Evolutionary conservation across 768 basidiomycete species (phyloP).

Genomic region (Butyriboletus loyo): DNA sequence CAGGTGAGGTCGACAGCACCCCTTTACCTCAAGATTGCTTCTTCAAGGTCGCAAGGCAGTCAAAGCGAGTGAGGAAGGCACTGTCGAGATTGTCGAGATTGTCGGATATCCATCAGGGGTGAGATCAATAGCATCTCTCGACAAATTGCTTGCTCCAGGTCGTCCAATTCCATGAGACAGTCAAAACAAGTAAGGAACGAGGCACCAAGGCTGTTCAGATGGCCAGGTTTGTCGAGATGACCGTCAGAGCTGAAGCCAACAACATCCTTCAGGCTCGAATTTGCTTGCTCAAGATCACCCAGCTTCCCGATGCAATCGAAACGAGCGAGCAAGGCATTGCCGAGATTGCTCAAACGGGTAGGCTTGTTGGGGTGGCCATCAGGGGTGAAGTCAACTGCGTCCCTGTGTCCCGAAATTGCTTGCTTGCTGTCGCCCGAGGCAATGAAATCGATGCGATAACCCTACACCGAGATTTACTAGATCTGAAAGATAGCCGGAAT

Average conservation of each 20-base stretch:
- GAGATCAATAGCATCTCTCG: not conserved
- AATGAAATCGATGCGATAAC: not conserved
- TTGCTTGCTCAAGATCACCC: not conserved
- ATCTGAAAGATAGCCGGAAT: not conserved
- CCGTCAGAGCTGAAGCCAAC: not conserved
- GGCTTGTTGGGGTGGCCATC: not conserved
- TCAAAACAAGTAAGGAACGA: not conserved
- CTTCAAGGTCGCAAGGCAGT: not conserved
- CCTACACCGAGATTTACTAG: not conserved
- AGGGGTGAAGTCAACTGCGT: not conserved
- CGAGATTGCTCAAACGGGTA: not conserved
- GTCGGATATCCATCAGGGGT: not conserved
- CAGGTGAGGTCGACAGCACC: not conserved
- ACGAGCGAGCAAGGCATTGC: not conserved
- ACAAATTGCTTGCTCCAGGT: conserved; percentile 1
- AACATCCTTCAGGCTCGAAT: not conserved
- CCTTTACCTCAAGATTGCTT: not conserved
- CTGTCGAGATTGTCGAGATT: not conserved
- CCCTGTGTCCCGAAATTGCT: not conserved
- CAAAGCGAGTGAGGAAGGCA: not conserved
- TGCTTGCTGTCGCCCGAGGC: not conserved
- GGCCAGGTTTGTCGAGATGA: not conserved
- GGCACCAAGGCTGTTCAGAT: not conserved
- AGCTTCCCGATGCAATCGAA: not conserved
- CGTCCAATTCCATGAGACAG: not conserved